Evolutionary conservation across 2,329 filamentous ascomycete genomes (phyloP).

Genomic region (Cladosporium sphaerospermum): DNA sequence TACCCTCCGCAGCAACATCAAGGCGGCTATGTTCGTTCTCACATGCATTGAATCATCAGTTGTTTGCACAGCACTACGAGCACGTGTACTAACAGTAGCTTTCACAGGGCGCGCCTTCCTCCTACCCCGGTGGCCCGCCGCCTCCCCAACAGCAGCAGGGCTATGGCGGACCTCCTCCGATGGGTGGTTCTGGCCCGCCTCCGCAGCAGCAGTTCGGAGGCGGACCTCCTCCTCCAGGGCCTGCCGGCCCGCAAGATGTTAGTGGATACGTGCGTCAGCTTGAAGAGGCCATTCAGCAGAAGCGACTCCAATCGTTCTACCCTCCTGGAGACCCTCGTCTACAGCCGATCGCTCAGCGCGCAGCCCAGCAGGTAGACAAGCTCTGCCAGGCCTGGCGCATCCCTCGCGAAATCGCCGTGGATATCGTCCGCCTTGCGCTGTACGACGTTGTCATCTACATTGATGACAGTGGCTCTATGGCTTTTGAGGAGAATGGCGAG

Average conservation of each 20-base stretch:
- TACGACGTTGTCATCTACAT: conserved; percentile 60
- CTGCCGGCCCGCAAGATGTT: conserved; percentile 42
- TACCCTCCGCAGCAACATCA: conserved; percentile 24
- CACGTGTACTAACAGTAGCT: conserved; percentile 11
- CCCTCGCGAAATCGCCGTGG: conserved; percentile 54
- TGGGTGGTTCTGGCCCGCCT: conserved; percentile 22
- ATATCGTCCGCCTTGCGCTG: conserved; percentile 56
- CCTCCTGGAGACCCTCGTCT: conserved; percentile 45
- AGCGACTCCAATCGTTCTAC: conserved; percentile 53
- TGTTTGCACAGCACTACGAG: not conserved
- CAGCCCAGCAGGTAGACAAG: conserved; percentile 46
- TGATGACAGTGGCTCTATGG: conserved; percentile 65
- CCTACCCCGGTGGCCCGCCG: conserved; percentile 23
- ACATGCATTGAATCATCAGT: not conserved
- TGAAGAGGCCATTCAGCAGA: conserved; percentile 53
- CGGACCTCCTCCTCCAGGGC: conserved; percentile 23
- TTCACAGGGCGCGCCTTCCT: conserved; percentile 21
- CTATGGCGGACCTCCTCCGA: conserved; percentile 27
- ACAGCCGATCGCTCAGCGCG: conserved; percentile 44
- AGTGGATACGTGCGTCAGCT: conserved; percentile 52
- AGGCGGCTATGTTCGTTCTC: conserved; percentile 29
- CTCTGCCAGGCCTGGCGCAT: conserved; percentile 53
- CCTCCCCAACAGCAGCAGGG: conserved; percentile 28
- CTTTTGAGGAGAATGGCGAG: conserved; percentile 60
- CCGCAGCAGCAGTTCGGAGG: conserved; percentile 22